These are phyloP conservation scores for Monosporozyma solicola DNA, from an alignment of 805 yeast species.

Conservation along the genomic window DNA sequence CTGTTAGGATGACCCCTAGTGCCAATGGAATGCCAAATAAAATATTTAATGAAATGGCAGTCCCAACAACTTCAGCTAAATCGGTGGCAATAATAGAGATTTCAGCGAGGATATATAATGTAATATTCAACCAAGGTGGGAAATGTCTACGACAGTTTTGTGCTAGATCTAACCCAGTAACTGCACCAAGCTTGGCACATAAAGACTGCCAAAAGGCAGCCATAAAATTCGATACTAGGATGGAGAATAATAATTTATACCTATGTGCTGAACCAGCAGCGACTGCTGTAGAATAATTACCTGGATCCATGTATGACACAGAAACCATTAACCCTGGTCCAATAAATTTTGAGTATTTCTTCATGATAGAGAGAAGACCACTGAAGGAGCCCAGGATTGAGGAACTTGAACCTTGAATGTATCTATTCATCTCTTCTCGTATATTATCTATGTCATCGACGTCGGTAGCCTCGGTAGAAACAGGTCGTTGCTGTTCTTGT, in stretches of 20 bases:
- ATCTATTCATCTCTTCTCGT: background rate
- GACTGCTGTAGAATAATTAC: slow-evolving; percentile 91
- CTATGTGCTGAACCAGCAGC: slow-evolving; percentile 86
- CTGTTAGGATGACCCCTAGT: slow-evolving; percentile 76
- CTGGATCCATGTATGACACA: slow-evolving; percentile 96
- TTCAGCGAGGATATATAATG: slow-evolving; percentile 73
- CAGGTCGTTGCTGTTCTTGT: background rate
- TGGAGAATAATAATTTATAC: slow-evolving; percentile 68
- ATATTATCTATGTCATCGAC: background rate
- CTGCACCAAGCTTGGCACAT: slow-evolving; percentile 84
- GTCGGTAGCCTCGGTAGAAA: background rate
- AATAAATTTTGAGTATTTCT: slow-evolving; percentile 55
- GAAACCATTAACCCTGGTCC: slow-evolving; percentile 96
- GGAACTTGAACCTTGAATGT: background rate
- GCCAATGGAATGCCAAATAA: slow-evolving; percentile 71
- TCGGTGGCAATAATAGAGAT: slow-evolving; percentile 91
- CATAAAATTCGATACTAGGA: slow-evolving; percentile 70
- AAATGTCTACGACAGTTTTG: slow-evolving; percentile 73
- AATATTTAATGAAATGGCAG: slow-evolving; percentile 86
- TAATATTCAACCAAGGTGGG: slow-evolving; percentile 49
- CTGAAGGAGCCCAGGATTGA: background rate
- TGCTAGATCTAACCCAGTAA: slow-evolving; percentile 89
- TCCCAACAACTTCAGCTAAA: slow-evolving; percentile 95
- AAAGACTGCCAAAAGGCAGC: slow-evolving; percentile 82
- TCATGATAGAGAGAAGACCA: slow-evolving; percentile 10